phyloP scores from a whole-genome alignment of 1,284 basidiomycete genomes.

The Caloboletus inedulis region DNA sequence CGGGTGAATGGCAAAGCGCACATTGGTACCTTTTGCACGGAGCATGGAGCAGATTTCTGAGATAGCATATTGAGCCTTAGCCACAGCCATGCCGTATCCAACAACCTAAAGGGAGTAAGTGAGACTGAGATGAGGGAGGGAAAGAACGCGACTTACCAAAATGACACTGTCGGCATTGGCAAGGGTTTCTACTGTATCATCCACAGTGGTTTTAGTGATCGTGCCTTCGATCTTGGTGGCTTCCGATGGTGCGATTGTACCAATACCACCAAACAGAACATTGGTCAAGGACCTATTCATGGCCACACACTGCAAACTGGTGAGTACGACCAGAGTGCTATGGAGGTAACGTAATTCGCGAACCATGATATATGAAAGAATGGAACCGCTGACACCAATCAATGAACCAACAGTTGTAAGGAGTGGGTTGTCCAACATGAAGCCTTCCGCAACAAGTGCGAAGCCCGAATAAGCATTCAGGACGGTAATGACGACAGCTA shows the following conservation, averaged over 20 bases:
- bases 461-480: constrained; percentile 89
- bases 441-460: constrained; percentile 87
- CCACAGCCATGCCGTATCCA: constrained; percentile 87
- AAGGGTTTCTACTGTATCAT: constrained; percentile 76
- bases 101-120: constrained; percentile 53
- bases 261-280: constrained; percentile 79
- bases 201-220: constrained; percentile 71
- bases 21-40: constrained; percentile 68
- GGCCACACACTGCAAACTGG: constrained; percentile 66
- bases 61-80: constrained; percentile 84
- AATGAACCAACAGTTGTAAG: constrained; percentile 77
- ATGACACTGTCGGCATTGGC: constrained; percentile 81
- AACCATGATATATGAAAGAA: constrained; percentile 88
- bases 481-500: constrained; percentile 84
- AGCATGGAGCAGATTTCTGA: constrained; percentile 75
- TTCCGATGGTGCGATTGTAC: constrained; percentile 50
- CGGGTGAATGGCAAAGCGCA: constrained; percentile 66
- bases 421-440: constrained; percentile 84
- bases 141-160: constrained; percentile 45
- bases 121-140: background rate
- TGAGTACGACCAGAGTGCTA: constrained; percentile 9
- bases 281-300: constrained; percentile 83
- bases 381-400: constrained; percentile 85
- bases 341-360: constrained; percentile 18
- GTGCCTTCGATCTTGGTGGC: constrained; percentile 75